A percentile compares a stretch with the other conserved stretches of the same genome.
Evolutionary conservation across 768 basidiomycete species (phyloP).

Genomic region (Crassisporium funariophilum): DNA sequence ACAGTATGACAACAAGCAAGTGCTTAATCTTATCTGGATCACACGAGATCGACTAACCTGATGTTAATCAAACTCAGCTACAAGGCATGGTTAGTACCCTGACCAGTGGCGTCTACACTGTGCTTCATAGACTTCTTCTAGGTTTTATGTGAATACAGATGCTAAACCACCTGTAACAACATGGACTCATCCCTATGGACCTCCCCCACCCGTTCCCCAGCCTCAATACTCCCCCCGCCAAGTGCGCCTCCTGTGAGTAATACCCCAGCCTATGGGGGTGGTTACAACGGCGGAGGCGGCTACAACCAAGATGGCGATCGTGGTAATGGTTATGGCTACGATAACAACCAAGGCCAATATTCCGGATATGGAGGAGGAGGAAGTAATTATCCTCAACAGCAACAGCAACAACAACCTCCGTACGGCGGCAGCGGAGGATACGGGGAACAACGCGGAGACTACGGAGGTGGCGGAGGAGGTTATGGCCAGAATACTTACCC

Average conservation of each 20-base stretch:
- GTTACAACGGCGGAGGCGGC: conserved; percentile 18
- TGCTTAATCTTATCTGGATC: conserved; percentile 25
- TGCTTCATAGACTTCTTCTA: conserved; percentile 25
- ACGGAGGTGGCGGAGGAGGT: conserved; percentile 19
- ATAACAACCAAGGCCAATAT: too few species aligned
- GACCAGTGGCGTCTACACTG: not conserved
- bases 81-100: conserved; percentile 56
- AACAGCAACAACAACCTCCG: conserved; percentile 5
- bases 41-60: conserved; percentile 18
- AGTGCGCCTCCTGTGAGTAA: conserved; percentile 49
- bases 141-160: conserved; percentile 78
- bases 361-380: conserved; percentile 25
- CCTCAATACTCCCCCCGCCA: conserved; percentile 40
- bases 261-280: conserved; percentile 27
- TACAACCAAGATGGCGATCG: conserved; percentile 32
- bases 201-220: conserved; percentile 43
- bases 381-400: conserved; percentile 16
- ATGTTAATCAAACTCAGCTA: conserved; percentile 37
- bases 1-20: conserved; percentile 70
- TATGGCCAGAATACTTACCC: conserved; percentile 15
- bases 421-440: not conserved
- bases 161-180: conserved; percentile 63
- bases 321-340: too few species aligned
- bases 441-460: conserved; percentile 12
- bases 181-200: conserved; percentile 73